Percentiles rank a stretch among this genome's conserved stretches.
Conservation (phyloP, 139 green algal species). For the Monoraphidium neglectum region DNA sequence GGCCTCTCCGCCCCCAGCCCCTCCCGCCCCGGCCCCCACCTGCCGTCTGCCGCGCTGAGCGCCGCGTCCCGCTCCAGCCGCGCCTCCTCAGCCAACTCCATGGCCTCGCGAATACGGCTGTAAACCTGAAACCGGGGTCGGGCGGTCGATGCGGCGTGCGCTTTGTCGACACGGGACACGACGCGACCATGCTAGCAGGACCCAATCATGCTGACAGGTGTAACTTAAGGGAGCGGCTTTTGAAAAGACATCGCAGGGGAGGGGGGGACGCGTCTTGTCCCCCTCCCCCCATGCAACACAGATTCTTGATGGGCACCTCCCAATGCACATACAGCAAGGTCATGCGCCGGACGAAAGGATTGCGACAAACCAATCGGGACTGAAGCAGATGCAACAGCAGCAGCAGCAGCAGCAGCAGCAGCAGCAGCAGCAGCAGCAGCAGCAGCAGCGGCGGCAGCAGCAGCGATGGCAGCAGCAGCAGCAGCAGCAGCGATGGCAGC, state of each 20-base stretch:
- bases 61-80: slow-evolving; percentile 41
- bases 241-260: no score
- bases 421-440: not conserved
- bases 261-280: no score
- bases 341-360: no score
- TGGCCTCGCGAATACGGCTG: slow-evolving; percentile 50
- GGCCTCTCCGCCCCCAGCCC: no score
- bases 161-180: not conserved
- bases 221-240: no score
- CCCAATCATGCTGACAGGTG: no score
- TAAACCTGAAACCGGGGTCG: slow-evolving; percentile 49
- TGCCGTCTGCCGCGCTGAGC: slow-evolving; percentile 20
- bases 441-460: not conserved
- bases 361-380: no score
- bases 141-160: no score
- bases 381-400: not conserved
- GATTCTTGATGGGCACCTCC: no score
- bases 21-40: slow-evolving; percentile 10
- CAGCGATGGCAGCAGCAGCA: not conserved
- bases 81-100: slow-evolving; percentile 56
- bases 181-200: not conserved
- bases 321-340: no score
- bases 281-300: no score
- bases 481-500: not conserved
- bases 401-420: not conserved